Evolutionary conservation across 2,329 filamentous ascomycete species (phyloP), one percentile per base, ranked within the genome.

Genomic region (Colletotrichum plurivorum): DNA sequence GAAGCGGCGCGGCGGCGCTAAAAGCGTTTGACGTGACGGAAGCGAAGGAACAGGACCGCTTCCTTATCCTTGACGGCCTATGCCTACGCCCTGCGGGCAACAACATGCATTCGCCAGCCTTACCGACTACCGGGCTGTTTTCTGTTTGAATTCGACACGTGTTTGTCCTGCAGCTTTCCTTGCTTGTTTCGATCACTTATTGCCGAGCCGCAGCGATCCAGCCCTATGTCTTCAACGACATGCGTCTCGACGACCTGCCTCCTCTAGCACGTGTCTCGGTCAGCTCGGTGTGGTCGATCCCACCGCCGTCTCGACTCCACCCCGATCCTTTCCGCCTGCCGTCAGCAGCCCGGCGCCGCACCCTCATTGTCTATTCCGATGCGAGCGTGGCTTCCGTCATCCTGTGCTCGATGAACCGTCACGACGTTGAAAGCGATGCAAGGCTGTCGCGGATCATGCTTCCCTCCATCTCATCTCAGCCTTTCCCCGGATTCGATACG

Each of bases 401-500:
- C 41, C 39, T 18, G 20, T 10, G 1, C 41, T 43, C 39, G 6
- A 22, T 13, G 4, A 5, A 22, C 41, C 9, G 46, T 51, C 56
- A 55, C 31, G 22, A 45, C 13, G n/a, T 27, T 52, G 41, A 51
- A 25, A 16, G 55, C 51, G 18, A 69, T 57, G 67, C 55, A 67
- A 67, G 67, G 62, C 67, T 61, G 52, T 61, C 20, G 25, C 20
- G 25, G 41, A 22, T n/a, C 18, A 15, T 22, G 22, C 62, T 5
- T 66, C 55, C 31, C 36, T 13, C 62, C 62, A 55, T 67, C 18
- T 57, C 62, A 55, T 67, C 18, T 57, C 62, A 69, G 67, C 62
- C 67, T 67, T 67, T 67, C 67, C 67, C 67, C 67, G 39, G 67
- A 69, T 67, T 69, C 51, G 51, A 69, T 69, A 69, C 62, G 66